Evolutionary conservation across 148 eudicot genomes (phyloP), one percentile per base, ranked within the genome.

Genomic region (Spergularia bocconei): DNA sequence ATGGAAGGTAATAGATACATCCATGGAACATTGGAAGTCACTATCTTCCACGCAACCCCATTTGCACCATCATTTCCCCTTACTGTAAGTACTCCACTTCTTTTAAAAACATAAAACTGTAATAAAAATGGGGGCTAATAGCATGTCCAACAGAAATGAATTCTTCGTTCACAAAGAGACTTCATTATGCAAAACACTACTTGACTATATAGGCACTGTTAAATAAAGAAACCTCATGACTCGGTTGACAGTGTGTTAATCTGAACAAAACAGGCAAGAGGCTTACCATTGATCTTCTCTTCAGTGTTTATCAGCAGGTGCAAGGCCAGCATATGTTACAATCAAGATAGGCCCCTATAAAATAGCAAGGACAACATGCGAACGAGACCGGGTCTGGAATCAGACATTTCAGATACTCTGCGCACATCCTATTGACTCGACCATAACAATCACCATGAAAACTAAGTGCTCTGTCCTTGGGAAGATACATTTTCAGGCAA

Each of bases 1-100:
- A 88, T 89, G 93, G 89, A 81, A 67, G 86, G 77, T 56, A 81
- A 84, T 36, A 86, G 81, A 81, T 83, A 85, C 78, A 88, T 92
- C 71, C 97, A 95, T 77, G 97, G 97, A 67, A 92, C 96, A 66
- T 86, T 92, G 74, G 99, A 92, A 86, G 91, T 77, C 57, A 90
- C 97, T 69, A 84, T 95, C 83, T 95, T 92, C 71, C 88, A 87
- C 67, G 99, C 93, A 71, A 90, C 93, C 25, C 85, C 85, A 68
- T 74, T 71, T 61, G 79, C 63, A 63, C 82, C 92, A 51, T 79
- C 97, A 38, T 84, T 82, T 65, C 86, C 89, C 56, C 79, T 79
- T 63, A 73, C 53, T 67, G 99, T 92, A 89, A 85, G 89, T 83
- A 17, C 69, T 53, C 15, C 7, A 44, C 48, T 44, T 6, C 48